Conservation (phyloP, 148 eudicot species). For the Spergularia marina region DNA sequence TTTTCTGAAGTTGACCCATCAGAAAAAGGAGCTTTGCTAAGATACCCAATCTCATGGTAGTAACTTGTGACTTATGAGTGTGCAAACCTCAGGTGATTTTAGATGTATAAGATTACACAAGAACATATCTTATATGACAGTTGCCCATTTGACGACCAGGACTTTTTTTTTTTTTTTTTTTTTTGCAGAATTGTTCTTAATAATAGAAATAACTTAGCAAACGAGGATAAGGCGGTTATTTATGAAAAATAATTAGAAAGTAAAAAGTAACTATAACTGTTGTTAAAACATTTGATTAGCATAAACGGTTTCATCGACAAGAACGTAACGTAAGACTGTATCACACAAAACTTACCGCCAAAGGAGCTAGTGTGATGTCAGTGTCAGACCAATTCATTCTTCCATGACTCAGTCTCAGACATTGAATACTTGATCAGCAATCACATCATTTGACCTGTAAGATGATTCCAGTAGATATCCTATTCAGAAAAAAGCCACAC, state of each 20-base stretch:
- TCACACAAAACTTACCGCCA: background rate
- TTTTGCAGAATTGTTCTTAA: background rate
- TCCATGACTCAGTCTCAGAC: background rate
- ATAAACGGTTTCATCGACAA: too few relatives aligned
- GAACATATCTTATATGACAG: too few relatives aligned
- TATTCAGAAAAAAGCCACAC: too few relatives aligned
- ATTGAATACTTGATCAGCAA: background rate
- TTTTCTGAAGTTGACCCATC: slow-evolving; percentile 17
- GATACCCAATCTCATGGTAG: background rate
- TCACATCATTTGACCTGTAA: background rate
- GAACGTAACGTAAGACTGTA: too few relatives aligned
- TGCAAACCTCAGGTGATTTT: too few relatives aligned
- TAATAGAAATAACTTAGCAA: background rate
- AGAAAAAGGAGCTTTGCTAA: background rate
- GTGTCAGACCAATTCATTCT: background rate
- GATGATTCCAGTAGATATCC: too few relatives aligned
- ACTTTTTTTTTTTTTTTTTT: too few relatives aligned
- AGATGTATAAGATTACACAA: too few relatives aligned
- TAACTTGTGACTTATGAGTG: background rate
- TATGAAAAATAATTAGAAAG: background rate
- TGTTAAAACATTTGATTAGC: too few relatives aligned
- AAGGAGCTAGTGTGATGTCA: background rate
- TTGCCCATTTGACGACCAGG: too few relatives aligned
- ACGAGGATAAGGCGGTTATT: background rate
- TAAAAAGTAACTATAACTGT: background rate